phyloP scores from a whole-genome alignment of 2,329 filamentous ascomycete genomes.

The Fusarium cicatricum region DNA sequence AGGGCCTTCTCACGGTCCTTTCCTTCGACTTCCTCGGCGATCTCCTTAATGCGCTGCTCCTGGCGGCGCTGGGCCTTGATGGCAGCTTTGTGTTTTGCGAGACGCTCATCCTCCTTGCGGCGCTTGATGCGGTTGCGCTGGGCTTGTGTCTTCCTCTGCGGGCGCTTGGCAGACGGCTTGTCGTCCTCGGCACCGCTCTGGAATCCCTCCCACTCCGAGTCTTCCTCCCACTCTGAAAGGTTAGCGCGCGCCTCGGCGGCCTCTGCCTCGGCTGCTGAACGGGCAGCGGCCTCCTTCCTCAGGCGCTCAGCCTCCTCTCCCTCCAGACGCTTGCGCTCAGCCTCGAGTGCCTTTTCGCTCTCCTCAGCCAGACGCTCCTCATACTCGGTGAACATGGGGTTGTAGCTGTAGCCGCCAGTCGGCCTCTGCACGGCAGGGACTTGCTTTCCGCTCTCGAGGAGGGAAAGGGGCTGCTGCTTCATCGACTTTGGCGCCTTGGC shows the following conservation, averaged over 20 bases:
- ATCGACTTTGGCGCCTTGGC: slow-evolving; percentile 79
- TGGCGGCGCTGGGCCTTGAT: slow-evolving; percentile 79
- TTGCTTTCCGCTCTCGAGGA: slow-evolving; percentile 82
- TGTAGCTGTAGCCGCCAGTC: slow-evolving; percentile 87
- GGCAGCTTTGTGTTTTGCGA: slow-evolving; percentile 77
- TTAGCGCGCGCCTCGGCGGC: slow-evolving; percentile 74
- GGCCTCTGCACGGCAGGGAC: slow-evolving; percentile 83
- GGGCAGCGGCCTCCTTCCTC: slow-evolving; percentile 71
- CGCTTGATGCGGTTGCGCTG: slow-evolving; percentile 90
- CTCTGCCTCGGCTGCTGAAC: slow-evolving; percentile 77
- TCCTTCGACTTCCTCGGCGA: slow-evolving; percentile 69
- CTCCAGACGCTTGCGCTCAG: slow-evolving; percentile 77
- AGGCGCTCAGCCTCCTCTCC: slow-evolving; percentile 72
- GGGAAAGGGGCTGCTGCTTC: slow-evolving; percentile 78
- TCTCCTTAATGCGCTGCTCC: slow-evolving; percentile 73
- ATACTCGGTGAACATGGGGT: slow-evolving; percentile 88
- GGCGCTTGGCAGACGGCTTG: slow-evolving; percentile 70
- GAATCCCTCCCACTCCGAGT: slow-evolving; percentile 90
- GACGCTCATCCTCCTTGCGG: slow-evolving; percentile 85
- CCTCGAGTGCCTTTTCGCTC: slow-evolving; percentile 79
- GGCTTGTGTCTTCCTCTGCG: slow-evolving; percentile 83
- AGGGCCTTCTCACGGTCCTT: slow-evolving; percentile 61
- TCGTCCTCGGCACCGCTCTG: slow-evolving; percentile 81
- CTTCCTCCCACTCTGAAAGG: slow-evolving; percentile 79
- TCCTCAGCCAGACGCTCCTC: slow-evolving; percentile 77